Evolutionary conservation across 352 stramenopile species (phyloP).

Genomic region (Plasmopara muralis): DNA sequence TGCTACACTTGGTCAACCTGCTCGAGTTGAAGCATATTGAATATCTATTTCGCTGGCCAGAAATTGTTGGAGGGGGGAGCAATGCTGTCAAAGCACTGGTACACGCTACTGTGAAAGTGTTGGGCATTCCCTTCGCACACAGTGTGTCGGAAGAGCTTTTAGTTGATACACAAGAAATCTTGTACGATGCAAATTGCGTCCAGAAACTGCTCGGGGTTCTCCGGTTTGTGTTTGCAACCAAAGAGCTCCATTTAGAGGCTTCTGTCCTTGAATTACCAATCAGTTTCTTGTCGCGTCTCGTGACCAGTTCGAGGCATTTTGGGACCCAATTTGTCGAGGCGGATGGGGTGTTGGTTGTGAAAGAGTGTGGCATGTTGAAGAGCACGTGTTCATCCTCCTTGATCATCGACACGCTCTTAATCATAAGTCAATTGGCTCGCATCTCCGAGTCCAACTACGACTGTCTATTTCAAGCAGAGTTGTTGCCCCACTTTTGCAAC

Average conservation of each 20-base stretch:
- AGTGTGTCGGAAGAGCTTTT: constrained; percentile 57
- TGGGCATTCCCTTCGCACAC: constrained; percentile 75
- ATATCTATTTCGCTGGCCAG: constrained; percentile 66
- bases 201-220: constrained; percentile 59
- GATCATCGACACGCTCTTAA: constrained; percentile 75
- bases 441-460: constrained; percentile 69
- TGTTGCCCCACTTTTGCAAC: constrained; percentile 48
- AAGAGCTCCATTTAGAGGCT: constrained; percentile 43
- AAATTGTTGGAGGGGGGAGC: constrained; percentile 65
- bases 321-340: constrained; percentile 67
- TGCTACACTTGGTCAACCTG: constrained; percentile 53
- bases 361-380: constrained; percentile 54
- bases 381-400: constrained; percentile 44
- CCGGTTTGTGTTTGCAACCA: constrained; percentile 50
- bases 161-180: constrained; percentile 55
- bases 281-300: constrained; percentile 76
- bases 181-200: constrained; percentile 67
- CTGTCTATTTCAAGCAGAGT: constrained; percentile 41
- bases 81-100: constrained; percentile 79
- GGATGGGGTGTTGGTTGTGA: constrained; percentile 60
- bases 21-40: constrained; percentile 53
- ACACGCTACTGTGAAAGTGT: constrained; percentile 77
- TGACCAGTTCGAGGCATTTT: constrained; percentile 83
- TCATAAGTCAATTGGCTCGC: constrained; percentile 84
- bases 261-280: constrained; percentile 65